Evolutionary conservation across 495 filamentous ascomycete species (phyloP).

Genomic region (Neurospora tetrasperma): DNA sequence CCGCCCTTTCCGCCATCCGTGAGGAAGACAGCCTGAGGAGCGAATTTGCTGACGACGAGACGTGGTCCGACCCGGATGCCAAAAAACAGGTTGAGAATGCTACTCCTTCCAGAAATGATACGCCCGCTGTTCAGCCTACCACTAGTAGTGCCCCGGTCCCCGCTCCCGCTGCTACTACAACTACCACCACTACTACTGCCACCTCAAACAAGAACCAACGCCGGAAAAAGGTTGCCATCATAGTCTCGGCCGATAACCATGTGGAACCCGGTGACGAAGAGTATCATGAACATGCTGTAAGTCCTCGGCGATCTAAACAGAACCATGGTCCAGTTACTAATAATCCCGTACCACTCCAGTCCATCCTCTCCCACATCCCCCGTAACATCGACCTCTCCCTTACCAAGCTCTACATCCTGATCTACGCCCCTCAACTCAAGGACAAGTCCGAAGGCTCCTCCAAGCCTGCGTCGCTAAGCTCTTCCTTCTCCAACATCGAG

Average conservation of each 20-base stretch:
- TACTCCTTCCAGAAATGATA: not conserved
- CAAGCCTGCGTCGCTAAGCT: constrained; percentile 56
- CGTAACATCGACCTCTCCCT: constrained; percentile 56
- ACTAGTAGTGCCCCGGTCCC: not conserved
- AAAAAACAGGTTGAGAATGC: constrained; percentile 15
- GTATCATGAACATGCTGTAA: constrained; percentile 71
- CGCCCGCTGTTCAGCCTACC: not conserved
- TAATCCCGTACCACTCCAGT: constrained; percentile 37
- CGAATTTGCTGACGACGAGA: constrained; percentile 70
- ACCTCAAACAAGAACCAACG: constrained; percentile 24
- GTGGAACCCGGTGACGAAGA: constrained; percentile 46
- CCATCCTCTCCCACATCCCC: constrained; percentile 80
- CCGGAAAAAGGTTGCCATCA: constrained; percentile 72
- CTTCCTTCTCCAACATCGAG: constrained; percentile 81
- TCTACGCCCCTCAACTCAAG: constrained; percentile 74
- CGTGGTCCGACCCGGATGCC: constrained; percentile 68
- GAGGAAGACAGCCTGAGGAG: constrained; percentile 60
- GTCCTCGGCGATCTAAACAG: constrained; percentile 17
- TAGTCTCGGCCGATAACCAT: constrained; percentile 65
- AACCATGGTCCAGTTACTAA: not conserved
- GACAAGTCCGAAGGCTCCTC: constrained; percentile 39
- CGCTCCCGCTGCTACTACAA: not conserved
- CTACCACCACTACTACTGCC: not conserved
- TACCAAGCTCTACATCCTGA: constrained; percentile 71
- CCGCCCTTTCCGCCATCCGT: constrained; percentile 69